A percentile compares a stretch with the other conserved stretches of the same genome.
phyloP scores from a whole-genome alignment of 495 filamentous ascomycete genomes.

The Penicillium cinerascens region DNA sequence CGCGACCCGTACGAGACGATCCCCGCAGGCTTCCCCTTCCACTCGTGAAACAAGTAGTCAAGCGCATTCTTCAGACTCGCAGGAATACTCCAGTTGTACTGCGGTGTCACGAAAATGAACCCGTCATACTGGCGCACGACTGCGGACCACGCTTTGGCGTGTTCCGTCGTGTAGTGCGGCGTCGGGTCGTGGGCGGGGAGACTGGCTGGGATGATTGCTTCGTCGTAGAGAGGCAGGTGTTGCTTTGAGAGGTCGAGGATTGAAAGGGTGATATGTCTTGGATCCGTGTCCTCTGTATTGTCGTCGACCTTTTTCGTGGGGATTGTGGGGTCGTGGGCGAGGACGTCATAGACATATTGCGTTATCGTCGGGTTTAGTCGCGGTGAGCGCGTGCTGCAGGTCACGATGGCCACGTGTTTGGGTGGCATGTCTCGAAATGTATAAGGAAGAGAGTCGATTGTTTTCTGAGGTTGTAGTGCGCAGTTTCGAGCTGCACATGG shows the following conservation, averaged over 20 bases:
- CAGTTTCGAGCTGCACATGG: not conserved
- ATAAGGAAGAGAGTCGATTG: too few relatives aligned
- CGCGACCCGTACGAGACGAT: conserved; percentile 54
- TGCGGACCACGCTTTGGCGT: conserved; percentile 48
- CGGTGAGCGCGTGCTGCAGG: conserved; percentile 27
- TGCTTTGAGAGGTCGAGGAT: conserved; percentile 49
- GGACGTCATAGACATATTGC: conserved; percentile 26
- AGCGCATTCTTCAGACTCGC: conserved; percentile 61
- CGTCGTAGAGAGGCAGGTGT: conserved; percentile 56
- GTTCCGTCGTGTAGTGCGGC: conserved; percentile 38
- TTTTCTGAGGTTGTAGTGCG: not conserved
- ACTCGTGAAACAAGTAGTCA: conserved; percentile 58
- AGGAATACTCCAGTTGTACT: conserved; percentile 54
- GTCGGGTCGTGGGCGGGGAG: conserved; percentile 35
- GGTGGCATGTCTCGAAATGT: conserved; percentile 14
- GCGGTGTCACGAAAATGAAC: conserved; percentile 57
- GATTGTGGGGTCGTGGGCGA: conserved; percentile 15
- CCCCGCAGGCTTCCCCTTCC: conserved; percentile 54
- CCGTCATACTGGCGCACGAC: conserved; percentile 45
- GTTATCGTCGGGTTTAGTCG: conserved; percentile 29
- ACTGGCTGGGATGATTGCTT: conserved; percentile 46
- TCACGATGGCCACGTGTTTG: conserved; percentile 24
- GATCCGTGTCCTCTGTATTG: conserved; percentile 14
- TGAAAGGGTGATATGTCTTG: conserved; percentile 18
- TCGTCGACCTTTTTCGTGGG: conserved; percentile 13